Conservation (phyloP, 2,329 filamentous ascomycete genomes). For the Alternaria incomplexa region DNA sequence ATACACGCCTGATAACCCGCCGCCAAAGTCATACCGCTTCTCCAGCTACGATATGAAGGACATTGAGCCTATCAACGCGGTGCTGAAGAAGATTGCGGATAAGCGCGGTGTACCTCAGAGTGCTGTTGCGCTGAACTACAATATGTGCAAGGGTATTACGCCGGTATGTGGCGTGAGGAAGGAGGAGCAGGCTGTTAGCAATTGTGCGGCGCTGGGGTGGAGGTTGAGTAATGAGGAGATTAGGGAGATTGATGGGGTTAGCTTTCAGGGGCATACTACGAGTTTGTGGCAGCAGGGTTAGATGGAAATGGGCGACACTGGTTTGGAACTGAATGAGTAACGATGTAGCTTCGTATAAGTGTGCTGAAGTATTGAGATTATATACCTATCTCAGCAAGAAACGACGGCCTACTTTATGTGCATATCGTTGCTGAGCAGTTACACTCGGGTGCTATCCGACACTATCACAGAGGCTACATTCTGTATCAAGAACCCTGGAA, state of each 20-base stretch:
- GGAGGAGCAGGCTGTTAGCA: slow-evolving; percentile 49
- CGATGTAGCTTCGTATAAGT: no score
- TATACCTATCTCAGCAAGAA: neutral
- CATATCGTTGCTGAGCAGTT: neutral
- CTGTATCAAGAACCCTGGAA: neutral
- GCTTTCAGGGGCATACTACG: slow-evolving; percentile 35
- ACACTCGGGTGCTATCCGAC: neutral
- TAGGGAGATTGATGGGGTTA: slow-evolving; percentile 47
- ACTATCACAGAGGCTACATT: neutral
- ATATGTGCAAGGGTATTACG: slow-evolving; percentile 53
- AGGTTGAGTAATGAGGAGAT: slow-evolving; percentile 52
- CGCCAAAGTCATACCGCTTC: slow-evolving; percentile 48
- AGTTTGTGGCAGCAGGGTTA: slow-evolving; percentile 54
- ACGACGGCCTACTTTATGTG: neutral
- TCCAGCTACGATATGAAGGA: slow-evolving; percentile 54
- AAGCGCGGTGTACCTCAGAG: slow-evolving; percentile 42
- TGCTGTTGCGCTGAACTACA: slow-evolving; percentile 55
- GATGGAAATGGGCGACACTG: neutral
- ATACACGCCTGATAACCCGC: slow-evolving; percentile 48
- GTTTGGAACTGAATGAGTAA: no score
- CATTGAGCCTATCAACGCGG: slow-evolving; percentile 48
- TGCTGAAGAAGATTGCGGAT: slow-evolving; percentile 46
- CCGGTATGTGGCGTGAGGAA: slow-evolving; percentile 53
- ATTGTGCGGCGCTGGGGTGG: slow-evolving; percentile 52
- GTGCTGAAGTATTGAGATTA: no score